phyloP scores from a whole-genome alignment of 192 early-diverging fungal genomes.

The Pilaira anomala region DNA sequence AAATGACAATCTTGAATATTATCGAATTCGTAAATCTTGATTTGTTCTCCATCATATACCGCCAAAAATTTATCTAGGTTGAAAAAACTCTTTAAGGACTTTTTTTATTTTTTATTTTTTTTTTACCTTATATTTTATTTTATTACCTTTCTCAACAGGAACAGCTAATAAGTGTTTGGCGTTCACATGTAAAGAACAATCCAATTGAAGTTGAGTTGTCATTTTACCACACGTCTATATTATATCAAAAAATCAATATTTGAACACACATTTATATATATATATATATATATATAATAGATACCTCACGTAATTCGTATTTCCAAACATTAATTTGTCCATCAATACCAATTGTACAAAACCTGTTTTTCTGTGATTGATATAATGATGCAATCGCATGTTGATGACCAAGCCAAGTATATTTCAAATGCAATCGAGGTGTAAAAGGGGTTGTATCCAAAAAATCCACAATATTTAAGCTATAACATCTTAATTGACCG shows the following conservation, averaged over 20 bases:
- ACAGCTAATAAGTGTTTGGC: slow-evolving; percentile 11
- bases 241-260: too few species aligned
- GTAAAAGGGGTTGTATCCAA: slow-evolving; percentile 59
- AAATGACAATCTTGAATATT: slow-evolving; percentile 18
- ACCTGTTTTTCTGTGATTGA: slow-evolving; percentile 40
- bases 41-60: slow-evolving; percentile 25
- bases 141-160: slow-evolving; percentile 20
- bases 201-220: slow-evolving; percentile 20
- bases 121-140: not conserved
- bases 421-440: slow-evolving; percentile 53
- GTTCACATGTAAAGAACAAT: slow-evolving; percentile 13
- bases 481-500: slow-evolving; percentile 64
- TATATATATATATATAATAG: too few species aligned
- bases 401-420: slow-evolving; percentile 70
- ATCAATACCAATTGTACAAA: slow-evolving; percentile 47
- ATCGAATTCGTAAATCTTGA: slow-evolving; percentile 24
- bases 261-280: too few species aligned
- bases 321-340: slow-evolving; percentile 57
- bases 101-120: too few species aligned
- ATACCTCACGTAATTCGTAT: slow-evolving; percentile 50
- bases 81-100: too few species aligned
- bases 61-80: slow-evolving; percentile 20
- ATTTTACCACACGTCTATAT: slow-evolving; percentile 16
- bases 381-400: slow-evolving; percentile 42
- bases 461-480: slow-evolving; percentile 75